Conservation (phyloP, 192 early-diverging fungal genomes). For the Chytriomyces sp. region DNA sequence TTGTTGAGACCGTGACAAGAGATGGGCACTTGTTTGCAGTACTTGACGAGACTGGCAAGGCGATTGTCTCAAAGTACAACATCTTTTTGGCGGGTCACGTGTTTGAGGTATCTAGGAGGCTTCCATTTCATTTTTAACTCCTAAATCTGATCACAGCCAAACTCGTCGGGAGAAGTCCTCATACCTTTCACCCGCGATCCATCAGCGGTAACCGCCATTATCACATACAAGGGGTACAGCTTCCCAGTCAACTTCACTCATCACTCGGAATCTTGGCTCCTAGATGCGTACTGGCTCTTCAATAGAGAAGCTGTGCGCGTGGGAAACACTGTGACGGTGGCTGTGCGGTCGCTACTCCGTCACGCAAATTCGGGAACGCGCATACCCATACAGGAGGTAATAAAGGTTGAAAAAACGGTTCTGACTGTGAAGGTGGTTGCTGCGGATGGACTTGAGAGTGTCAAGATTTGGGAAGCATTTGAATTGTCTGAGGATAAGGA, state of each 20-base stretch:
- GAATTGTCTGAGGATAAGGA: background rate
- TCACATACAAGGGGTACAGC: slow-evolving; percentile 8
- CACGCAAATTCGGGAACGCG: too few species aligned
- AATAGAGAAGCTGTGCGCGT: slow-evolving; percentile 18
- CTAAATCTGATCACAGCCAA: slow-evolving; percentile 8
- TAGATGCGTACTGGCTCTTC: slow-evolving; percentile 2
- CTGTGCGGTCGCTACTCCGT: background rate
- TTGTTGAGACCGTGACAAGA: background rate
- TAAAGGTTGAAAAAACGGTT: background rate
- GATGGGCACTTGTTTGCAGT: slow-evolving; percentile 18
- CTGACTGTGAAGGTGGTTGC: background rate
- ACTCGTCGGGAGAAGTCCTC: background rate
- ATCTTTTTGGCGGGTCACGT: slow-evolving; percentile 8
- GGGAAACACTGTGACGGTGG: slow-evolving; percentile 11
- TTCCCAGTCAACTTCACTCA: slow-evolving; percentile 9
- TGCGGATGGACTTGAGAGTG: slow-evolving; percentile 14
- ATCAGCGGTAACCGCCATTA: background rate
- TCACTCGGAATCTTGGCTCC: background rate
- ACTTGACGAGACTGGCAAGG: background rate
- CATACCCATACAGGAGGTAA: background rate
- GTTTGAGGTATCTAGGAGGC: background rate
- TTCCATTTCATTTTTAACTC: background rate
- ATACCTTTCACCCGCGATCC: slow-evolving; percentile 5
- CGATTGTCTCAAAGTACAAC: background rate
- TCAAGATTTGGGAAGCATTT: background rate